These are phyloP conservation scores for Fraxinus angustifolia DNA, from an alignment of 305 asterid species.

Conservation along the genomic window DNA sequence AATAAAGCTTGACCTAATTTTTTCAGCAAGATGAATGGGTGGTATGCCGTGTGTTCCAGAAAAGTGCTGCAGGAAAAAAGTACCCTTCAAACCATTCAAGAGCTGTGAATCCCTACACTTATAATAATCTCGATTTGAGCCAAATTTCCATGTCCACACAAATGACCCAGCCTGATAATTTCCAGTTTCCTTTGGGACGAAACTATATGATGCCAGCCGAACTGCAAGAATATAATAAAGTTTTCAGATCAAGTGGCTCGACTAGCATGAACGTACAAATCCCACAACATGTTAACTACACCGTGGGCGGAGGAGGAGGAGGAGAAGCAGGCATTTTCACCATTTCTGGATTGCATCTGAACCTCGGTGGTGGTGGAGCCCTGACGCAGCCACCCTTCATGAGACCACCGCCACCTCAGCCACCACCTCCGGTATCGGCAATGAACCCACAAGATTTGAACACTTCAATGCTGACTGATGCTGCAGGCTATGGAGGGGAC, in stretches of 20 bases:
- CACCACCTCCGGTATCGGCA: not conserved
- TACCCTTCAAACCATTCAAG: slow-evolving; percentile 65
- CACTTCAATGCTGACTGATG: slow-evolving; percentile 37
- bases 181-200: slow-evolving; percentile 44
- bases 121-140: slow-evolving; percentile 36
- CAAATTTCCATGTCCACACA: slow-evolving; percentile 46
- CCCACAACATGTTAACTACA: slow-evolving; percentile 48
- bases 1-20: slow-evolving; percentile 3
- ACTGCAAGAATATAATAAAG: slow-evolving; percentile 54
- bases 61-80: slow-evolving; percentile 68
- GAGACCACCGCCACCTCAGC: slow-evolving; percentile 28
- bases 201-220: slow-evolving; percentile 54
- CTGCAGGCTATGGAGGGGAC: slow-evolving; percentile 39
- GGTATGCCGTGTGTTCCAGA: slow-evolving; percentile 87
- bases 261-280: slow-evolving; percentile 40
- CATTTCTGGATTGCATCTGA: slow-evolving; percentile 69
- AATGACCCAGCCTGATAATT: slow-evolving; percentile 34
- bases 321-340: slow-evolving; percentile 40
- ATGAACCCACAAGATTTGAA: slow-evolving; percentile 40
- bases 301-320: not conserved
- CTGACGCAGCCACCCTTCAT: slow-evolving; percentile 42
- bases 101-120: slow-evolving; percentile 42
- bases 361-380: slow-evolving; percentile 42
- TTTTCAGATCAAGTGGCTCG: slow-evolving; percentile 29
- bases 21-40: slow-evolving; percentile 95